These are phyloP conservation scores for Candida hispaniensis DNA, from an alignment of 805 yeast species.

Conservation along the genomic window DNA sequence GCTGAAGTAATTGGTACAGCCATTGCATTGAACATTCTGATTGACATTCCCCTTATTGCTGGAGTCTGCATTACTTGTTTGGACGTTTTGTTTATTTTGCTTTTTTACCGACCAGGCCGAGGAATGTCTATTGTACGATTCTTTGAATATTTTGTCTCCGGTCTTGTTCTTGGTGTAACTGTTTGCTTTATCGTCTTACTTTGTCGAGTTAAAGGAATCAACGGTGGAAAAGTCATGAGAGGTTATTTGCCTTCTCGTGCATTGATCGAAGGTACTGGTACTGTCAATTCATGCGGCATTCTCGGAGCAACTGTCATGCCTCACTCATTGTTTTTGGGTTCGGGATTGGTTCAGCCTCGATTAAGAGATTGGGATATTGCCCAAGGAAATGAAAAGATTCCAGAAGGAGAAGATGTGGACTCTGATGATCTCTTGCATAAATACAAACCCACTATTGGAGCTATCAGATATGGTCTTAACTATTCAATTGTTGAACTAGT, in stretches of 20 bases:
- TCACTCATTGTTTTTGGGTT: constrained; percentile 77
- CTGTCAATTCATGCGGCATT: constrained; percentile 72
- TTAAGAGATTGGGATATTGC: constrained; percentile 66
- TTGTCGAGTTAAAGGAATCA: constrained; percentile 46
- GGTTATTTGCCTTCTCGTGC: constrained; percentile 53
- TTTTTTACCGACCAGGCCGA: constrained; percentile 83
- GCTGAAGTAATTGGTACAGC: constrained; percentile 99
- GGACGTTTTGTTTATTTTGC: constrained; percentile 73
- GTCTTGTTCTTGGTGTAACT: constrained; percentile 71
- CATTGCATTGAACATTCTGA: constrained; percentile 74
- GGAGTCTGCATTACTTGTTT: constrained; percentile 84
- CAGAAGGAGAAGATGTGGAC: constrained; percentile 18
- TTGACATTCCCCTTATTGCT: constrained; percentile 63
- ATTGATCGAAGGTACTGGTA: constrained; percentile 50
- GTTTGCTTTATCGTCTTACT: constrained; percentile 75
- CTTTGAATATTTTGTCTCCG: constrained; percentile 72
- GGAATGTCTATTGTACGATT: constrained; percentile 65
- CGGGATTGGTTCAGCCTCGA: constrained; percentile 81
- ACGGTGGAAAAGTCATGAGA: constrained; percentile 49
- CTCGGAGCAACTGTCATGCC: constrained; percentile 96
- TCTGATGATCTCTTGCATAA: too few relatives aligned
- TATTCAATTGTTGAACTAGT: constrained; percentile 64
- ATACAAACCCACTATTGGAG: constrained; percentile 61
- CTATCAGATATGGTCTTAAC: constrained; percentile 59
- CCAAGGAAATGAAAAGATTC: constrained; percentile 35